These are phyloP conservation scores for Boletus reticulatus DNA, from an alignment of 768 basidiomycete genomes.

Conservation along the genomic window DNA sequence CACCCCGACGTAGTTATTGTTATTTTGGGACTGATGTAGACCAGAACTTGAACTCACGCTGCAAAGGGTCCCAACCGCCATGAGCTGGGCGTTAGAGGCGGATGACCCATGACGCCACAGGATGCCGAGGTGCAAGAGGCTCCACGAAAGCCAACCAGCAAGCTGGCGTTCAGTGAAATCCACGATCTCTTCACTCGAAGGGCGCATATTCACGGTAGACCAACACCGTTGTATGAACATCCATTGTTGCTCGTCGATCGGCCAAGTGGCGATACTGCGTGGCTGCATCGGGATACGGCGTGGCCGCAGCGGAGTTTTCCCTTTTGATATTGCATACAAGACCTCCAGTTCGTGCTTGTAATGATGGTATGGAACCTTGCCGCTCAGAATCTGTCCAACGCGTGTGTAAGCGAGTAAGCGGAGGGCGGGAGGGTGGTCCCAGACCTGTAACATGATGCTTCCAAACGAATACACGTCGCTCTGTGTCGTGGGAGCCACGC, in stretches of 20 bases:
- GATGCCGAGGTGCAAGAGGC: no score
- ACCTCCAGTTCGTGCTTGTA: constrained; percentile 8
- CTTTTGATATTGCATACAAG: constrained; percentile 7
- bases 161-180: no score
- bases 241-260: constrained; percentile 9
- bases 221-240: constrained; percentile 13
- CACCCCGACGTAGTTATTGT: no score
- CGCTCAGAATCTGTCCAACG: not conserved
- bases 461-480: constrained; percentile 1
- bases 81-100: no score
- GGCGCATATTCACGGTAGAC: constrained; percentile 21
- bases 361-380: no score
- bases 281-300: no score
- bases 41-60: no score
- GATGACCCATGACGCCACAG: no score
- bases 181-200: constrained; percentile 28
- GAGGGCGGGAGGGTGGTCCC: not conserved
- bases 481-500: not conserved
- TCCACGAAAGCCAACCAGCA: constrained; percentile 10
- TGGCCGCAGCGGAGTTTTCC: not conserved
- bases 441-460: constrained; percentile 10
- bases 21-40: no score
- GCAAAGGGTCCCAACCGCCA: no score
- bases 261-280: no score
- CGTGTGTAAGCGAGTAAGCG: not conserved